Base-by-base conservation (phyloP, 257 asterid species). In the Avicennia marina region DNA sequence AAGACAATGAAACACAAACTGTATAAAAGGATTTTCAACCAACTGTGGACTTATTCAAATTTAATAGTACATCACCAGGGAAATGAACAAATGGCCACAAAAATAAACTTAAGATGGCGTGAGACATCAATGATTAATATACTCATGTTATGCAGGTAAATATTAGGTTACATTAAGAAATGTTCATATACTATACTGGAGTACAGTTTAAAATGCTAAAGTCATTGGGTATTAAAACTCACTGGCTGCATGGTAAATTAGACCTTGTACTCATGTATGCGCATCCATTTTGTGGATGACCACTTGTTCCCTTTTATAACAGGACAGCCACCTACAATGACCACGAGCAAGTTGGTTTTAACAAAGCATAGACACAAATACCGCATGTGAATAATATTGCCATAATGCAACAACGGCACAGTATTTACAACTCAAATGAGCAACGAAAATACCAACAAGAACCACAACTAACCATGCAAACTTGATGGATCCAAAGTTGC, bases 261-360 rank as follows among this genome's bases (percentile, higher is more conserved):
- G 22, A 58, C 72, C 67, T 83, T 73, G 83, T 80, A 88, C 75
- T 88, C 96, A 8, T 74, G 80, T 68, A 85, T 76, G 20, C 93
- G 95, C 62, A 91, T 78, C 98, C 96, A 91, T 77, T 91, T 91
- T 21, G 98, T 91, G 50, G 96, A 83, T 44, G 98, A 91, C 96
- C 98, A 91, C 60, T 91, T 91, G 81, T 88, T 91, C 61, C 98
- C 98, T 74, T 63, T 85, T 56, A 91, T 83, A 57, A 91, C 95
- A 57, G 91, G 80, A 65, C 98, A 91, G 18, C 95, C 96, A 63
- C 88, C 97, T 90, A 54, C 25, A 76, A 12, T 2, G 44, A 38
- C 1, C n/a, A n/a, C n/a, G n/a, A n/a, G n/a, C n/a, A n/a, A 38
- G n/a, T 38, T 38, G n/a, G 44, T 16, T 2, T 38, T n/a, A n/a